Evolutionary conservation across 2,329 filamentous ascomycete genomes (phyloP).

Genomic region (Alternaria solani): DNA sequence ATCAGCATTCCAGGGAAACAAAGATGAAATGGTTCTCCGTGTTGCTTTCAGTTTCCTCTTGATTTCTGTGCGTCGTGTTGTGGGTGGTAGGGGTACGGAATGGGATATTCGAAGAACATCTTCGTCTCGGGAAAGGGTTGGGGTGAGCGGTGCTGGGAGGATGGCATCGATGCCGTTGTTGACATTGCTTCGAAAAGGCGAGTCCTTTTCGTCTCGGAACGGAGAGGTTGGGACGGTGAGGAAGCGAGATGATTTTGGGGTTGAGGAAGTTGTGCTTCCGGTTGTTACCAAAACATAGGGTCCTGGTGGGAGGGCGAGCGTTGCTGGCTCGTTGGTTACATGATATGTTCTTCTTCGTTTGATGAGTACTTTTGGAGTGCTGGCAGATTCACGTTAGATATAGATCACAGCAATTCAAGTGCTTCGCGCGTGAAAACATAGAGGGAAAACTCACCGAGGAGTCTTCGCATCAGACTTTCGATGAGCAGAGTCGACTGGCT

Average conservation of each 20-base stretch:
- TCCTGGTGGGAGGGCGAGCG: neutral
- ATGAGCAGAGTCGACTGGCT: neutral
- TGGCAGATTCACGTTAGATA: neutral
- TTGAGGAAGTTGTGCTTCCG: neutral
- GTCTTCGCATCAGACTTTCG: neutral
- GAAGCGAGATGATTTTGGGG: neutral
- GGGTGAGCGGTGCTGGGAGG: neutral
- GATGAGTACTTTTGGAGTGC: neutral
- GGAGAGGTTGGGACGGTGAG: neutral
- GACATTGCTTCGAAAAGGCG: neutral
- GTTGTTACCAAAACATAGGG: neutral
- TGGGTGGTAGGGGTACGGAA: neutral
- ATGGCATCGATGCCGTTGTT: neutral
- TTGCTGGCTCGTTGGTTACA: neutral
- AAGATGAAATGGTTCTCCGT: neutral
- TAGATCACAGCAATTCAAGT: neutral
- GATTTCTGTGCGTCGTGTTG: neutral
- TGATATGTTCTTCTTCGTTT: neutral
- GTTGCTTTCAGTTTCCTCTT: neutral
- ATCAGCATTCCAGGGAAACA: neutral
- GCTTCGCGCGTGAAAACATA: neutral
- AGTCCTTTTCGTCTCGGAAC: neutral
- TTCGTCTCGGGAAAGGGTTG: neutral
- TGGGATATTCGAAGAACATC: neutral
- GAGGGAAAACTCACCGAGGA: neutral